Evolutionary conservation across 1,284 basidiomycete species (phyloP).

Genomic region (Ganoderma leucocontextum): DNA sequence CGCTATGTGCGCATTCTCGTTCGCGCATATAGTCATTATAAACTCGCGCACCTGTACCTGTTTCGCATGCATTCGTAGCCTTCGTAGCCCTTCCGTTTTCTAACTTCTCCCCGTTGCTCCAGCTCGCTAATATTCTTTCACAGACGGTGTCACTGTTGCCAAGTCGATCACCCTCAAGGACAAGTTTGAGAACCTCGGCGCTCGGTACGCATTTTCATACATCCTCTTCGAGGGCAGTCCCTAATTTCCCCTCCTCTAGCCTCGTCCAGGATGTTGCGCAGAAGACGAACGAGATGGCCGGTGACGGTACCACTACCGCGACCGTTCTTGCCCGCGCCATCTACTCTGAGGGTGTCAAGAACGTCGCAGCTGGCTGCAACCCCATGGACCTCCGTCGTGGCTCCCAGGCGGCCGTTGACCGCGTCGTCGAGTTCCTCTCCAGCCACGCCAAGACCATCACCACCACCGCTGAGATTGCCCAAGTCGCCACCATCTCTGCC

Average conservation of each 20-base stretch:
- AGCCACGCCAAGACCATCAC: constrained; percentile 94
- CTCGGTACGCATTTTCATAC: constrained; percentile 68
- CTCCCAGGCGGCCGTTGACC: constrained; percentile 95
- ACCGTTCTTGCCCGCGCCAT: constrained; percentile 97
- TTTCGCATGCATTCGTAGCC: neutral
- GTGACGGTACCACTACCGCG: constrained; percentile 98
- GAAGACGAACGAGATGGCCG: constrained; percentile 97
- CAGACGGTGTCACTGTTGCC: constrained; percentile 98
- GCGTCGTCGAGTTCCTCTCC: constrained; percentile 92
- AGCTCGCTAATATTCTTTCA: constrained; percentile 12
- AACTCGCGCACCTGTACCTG: constrained; percentile 12
- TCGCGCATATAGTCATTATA: neutral
- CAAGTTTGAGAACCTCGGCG: constrained; percentile 99
- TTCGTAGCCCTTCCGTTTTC: neutral
- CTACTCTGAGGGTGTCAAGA: constrained; percentile 99
- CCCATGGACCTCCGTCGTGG: constrained; percentile 99
- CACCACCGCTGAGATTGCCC: constrained; percentile 96
- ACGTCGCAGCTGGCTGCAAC: constrained; percentile 98
- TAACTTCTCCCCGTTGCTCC: constrained; percentile 1
- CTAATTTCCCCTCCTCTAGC: constrained; percentile 48
- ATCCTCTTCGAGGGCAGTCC: neutral
- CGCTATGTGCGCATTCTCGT: neutral
- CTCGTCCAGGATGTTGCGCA: constrained; percentile 95
- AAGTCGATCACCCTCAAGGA: constrained; percentile 95
- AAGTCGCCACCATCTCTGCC: constrained; percentile 98